A percentile compares a stretch with the other conserved stretches of the same genome.
Evolutionary conservation across 1,284 basidiomycete genomes (phyloP).

Genomic region (Inonotus hispidus): DNA sequence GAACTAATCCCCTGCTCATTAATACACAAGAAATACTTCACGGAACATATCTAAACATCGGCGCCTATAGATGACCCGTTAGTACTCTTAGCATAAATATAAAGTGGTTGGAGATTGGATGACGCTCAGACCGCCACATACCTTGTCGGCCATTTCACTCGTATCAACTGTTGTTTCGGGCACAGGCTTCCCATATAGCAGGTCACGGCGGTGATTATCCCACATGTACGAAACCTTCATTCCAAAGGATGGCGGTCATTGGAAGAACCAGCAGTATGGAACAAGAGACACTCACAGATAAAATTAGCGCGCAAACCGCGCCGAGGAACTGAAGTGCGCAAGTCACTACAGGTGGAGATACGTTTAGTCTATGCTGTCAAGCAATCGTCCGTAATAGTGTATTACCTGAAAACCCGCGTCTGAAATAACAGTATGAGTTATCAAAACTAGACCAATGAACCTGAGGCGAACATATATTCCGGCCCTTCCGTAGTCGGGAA

Average conservation of each 20-base stretch:
- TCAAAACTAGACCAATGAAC: background rate
- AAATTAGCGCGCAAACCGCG: conserved; percentile 43
- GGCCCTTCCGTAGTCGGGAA: conserved; percentile 63
- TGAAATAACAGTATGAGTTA: conserved; percentile 26
- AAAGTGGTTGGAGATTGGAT: background rate
- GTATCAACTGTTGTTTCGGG: conserved; percentile 55
- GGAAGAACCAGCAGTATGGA: background rate
- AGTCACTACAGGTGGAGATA: conserved; percentile 34
- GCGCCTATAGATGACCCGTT: background rate
- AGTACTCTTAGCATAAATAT: background rate
- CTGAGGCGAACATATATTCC: conserved; percentile 44
- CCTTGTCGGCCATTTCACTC: conserved; percentile 60
- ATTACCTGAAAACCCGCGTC: conserved; percentile 58
- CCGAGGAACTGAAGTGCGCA: conserved; percentile 57
- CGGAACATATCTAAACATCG: conserved; percentile 8
- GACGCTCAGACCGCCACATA: conserved; percentile 28
- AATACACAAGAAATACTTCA: background rate
- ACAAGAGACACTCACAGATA: conserved; percentile 39
- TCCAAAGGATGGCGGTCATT: background rate
- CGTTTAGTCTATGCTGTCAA: background rate
- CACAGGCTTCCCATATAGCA: conserved; percentile 46
- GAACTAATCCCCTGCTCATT: background rate
- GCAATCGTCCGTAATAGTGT: background rate
- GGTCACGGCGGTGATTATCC: conserved; percentile 56
- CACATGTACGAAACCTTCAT: conserved; percentile 52